phyloP scores from a whole-genome alignment of 2,329 filamentous ascomycete species.

The Epichloe scottii region DNA sequence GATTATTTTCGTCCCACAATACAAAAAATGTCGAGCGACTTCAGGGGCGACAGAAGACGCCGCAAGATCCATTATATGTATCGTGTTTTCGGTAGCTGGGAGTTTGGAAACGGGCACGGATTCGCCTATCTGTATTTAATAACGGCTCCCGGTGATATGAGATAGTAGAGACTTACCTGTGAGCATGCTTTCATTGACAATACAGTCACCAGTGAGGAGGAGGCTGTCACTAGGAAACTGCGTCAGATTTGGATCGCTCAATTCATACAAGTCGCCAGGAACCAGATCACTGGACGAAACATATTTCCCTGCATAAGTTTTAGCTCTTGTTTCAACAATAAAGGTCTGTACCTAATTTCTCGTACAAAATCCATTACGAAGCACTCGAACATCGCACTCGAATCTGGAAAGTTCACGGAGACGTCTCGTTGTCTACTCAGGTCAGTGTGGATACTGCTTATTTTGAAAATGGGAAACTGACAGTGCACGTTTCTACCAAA shows the following conservation, averaged over 20 bases:
- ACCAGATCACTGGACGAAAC: slow-evolving; percentile 80
- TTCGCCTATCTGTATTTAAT: slow-evolving; percentile 43
- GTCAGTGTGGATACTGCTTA: slow-evolving; percentile 1
- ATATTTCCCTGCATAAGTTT: slow-evolving; percentile 50
- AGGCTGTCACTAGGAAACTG: slow-evolving; percentile 90
- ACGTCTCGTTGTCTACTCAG: slow-evolving; percentile 67
- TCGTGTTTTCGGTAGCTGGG: slow-evolving; percentile 67
- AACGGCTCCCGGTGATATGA: neutral
- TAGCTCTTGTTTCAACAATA: neutral
- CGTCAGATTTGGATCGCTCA: slow-evolving; percentile 80
- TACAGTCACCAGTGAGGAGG: slow-evolving; percentile 84
- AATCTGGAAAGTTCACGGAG: slow-evolving; percentile 86
- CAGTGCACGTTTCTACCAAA: slow-evolving; percentile 75
- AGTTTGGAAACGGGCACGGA: slow-evolving; percentile 93
- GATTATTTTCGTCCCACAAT: slow-evolving; percentile 91
- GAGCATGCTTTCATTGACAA: slow-evolving; percentile 98
- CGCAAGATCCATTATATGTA: slow-evolving; percentile 63
- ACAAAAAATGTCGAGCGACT: slow-evolving; percentile 79
- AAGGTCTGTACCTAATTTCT: slow-evolving; percentile 6
- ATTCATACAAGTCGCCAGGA: slow-evolving; percentile 90
- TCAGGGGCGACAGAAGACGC: slow-evolving; percentile 74
- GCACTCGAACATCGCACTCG: slow-evolving; percentile 86
- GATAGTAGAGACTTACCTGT: slow-evolving; percentile 40
- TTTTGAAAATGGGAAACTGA: slow-evolving; percentile 26
- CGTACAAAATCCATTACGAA: slow-evolving; percentile 87